Percentiles rank a stretch among this genome's conserved stretches.
phyloP scores from a whole-genome alignment of 768 basidiomycete genomes.

The Kwoniella sp. region DNA sequence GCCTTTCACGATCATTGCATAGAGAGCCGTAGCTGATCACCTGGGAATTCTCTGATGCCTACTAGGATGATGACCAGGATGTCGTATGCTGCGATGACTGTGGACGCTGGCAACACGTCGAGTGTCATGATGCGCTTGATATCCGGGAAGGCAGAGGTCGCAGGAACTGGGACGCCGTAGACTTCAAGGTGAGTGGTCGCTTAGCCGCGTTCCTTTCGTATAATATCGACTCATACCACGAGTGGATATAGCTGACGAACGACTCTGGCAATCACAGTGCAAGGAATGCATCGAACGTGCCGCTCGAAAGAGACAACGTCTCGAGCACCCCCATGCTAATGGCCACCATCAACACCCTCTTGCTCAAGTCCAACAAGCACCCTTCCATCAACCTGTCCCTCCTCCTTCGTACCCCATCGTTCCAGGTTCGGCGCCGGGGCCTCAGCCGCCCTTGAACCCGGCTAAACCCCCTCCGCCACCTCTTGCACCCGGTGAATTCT shows the following conservation, averaged over 20 bases:
- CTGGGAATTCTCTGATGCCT: no score
- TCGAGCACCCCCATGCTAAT: constrained; percentile 9
- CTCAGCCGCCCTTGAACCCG: constrained; percentile 1
- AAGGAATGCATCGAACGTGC: constrained; percentile 43
- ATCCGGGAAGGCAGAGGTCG: constrained; percentile 65
- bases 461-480: constrained; percentile 23
- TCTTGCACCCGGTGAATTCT: constrained; percentile 20
- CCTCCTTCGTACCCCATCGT: constrained; percentile 15
- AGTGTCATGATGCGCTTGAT: constrained; percentile 78
- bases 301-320: constrained; percentile 31
- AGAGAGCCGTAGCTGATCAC: no score
- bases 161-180: constrained; percentile 82
- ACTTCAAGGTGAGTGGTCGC: constrained; percentile 62
- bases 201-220: not conserved
- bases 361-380: not conserved
- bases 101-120: constrained; percentile 85
- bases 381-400: constrained; percentile 1
- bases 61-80: constrained; percentile 75
- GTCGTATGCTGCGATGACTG: constrained; percentile 82
- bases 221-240: not conserved
- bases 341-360: not conserved
- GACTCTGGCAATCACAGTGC: constrained; percentile 35
- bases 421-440: constrained; percentile 8
- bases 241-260: not conserved
- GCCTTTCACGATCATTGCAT: no score